Evolutionary conservation across 1,284 basidiomycete genomes (phyloP), one percentile per base, ranked within the genome.

Genomic region (Fistulinella staudtii): DNA sequence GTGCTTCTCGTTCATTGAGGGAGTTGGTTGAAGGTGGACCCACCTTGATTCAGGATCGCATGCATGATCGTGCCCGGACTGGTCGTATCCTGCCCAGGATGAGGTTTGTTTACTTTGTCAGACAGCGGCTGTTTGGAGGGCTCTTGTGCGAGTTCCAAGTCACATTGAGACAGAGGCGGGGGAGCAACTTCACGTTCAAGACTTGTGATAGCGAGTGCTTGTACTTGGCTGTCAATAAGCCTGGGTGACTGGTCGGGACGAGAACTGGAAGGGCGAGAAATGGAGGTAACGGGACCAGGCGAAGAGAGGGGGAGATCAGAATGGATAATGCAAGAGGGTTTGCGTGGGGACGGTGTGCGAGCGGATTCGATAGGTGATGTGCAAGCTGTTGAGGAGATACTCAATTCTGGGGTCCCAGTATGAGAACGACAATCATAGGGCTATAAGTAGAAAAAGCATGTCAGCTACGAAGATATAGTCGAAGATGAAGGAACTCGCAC

Each of bases 161-260:
- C 56, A 33, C 55, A 60, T 21, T 49, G 46, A 28, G 58, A 57
- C 13, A 59, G 39, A 28, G 56, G 47, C 1, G 52, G 55, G n/a
- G 47, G 45, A 22, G 44, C 22, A 8, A n/a, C 13, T 5, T 57
- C 50, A n/a, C 27, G 31, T 8, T 49, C 38, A 21, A 38, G 33
- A 27, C 28, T 7, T 14, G 30, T 21, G 20, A 30, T 3, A 24
- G 20, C n/a, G 29, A 15, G 20, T 22, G 27, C n/a, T 28, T 20
- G 36, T 11, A 30, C 28, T 11, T 24, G 33, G n/a, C 13, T 10
- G 6, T 43, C 38, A 9, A 38, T 14, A 6, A 34, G 37, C 5
- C 15, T 23, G 13, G 45, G 39, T 2, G 46, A 39, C 14, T 13
- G 33, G 27, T 15, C 20, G 21, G 14, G 29, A 23, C 4, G 20